phyloP scores from a whole-genome alignment of 2,329 filamentous ascomycete genomes.

The Xylaria sp. region DNA sequence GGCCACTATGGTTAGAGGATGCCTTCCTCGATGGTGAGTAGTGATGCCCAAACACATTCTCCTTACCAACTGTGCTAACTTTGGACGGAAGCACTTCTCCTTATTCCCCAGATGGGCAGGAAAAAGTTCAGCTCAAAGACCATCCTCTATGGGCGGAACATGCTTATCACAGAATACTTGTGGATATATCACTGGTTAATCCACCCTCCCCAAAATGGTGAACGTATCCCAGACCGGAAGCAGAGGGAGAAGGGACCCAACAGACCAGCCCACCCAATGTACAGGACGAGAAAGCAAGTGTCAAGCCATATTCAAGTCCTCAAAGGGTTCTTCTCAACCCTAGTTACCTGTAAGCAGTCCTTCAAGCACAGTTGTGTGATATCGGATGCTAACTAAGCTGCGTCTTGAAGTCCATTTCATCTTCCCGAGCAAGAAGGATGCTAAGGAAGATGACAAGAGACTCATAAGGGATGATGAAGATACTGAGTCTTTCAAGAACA shows the following conservation, averaged over 20 bases:
- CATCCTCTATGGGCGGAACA: slow-evolving; percentile 68
- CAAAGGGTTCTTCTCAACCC: slow-evolving; percentile 65
- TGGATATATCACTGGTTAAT: slow-evolving; percentile 55
- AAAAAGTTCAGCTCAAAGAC: slow-evolving; percentile 68
- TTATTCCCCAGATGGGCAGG: slow-evolving; percentile 68
- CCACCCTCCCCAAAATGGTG: slow-evolving; percentile 47
- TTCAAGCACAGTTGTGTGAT: not conserved
- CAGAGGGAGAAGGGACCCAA: slow-evolving; percentile 39
- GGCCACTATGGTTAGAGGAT: slow-evolving; percentile 66
- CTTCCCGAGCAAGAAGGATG: slow-evolving; percentile 55
- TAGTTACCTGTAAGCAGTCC: slow-evolving; percentile 62
- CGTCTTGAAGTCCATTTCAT: slow-evolving; percentile 57
- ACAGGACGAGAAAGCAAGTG: slow-evolving; percentile 60
- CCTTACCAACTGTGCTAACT: slow-evolving; percentile 20
- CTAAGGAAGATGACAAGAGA: slow-evolving; percentile 54
- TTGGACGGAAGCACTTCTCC: slow-evolving; percentile 56
- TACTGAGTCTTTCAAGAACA: slow-evolving; percentile 64
- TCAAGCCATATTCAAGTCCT: slow-evolving; percentile 73
- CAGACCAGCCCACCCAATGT: slow-evolving; percentile 34
- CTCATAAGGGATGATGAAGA: slow-evolving; percentile 42
- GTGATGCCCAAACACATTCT: not conserved
- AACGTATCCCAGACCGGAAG: slow-evolving; percentile 48
- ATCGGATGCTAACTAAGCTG: not conserved
- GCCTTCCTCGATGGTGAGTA: slow-evolving; percentile 68
- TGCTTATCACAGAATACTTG: slow-evolving; percentile 70